Conservation (phyloP, 495 filamentous ascomycete species). For the Lindgomyces ingoldianus region DNA sequence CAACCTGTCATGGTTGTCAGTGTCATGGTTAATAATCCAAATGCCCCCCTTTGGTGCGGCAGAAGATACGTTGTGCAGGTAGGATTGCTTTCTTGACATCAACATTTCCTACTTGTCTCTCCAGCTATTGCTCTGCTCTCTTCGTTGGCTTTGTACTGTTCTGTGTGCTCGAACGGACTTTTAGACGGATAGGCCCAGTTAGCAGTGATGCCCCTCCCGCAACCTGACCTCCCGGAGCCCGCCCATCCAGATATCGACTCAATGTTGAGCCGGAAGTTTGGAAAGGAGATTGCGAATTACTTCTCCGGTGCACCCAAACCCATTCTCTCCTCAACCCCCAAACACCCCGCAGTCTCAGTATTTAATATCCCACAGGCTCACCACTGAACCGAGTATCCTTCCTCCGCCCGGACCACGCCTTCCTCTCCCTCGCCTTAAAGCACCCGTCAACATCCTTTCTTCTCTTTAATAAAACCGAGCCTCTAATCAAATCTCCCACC, state of each 20-base stretch:
- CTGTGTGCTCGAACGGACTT: not conserved
- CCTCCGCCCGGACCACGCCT: conserved; percentile 73
- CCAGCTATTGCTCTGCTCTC: conserved; percentile 3
- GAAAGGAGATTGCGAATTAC: conserved; percentile 90
- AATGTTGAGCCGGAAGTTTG: conserved; percentile 84
- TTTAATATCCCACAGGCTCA: conserved; percentile 53
- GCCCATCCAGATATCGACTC: conserved; percentile 70
- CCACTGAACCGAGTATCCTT: conserved; percentile 82
- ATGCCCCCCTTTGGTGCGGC: not conserved
- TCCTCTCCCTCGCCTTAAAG: conserved; percentile 73
- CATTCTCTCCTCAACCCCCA: not conserved
- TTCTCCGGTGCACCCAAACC: conserved; percentile 66
- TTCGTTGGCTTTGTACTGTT: too few species aligned
- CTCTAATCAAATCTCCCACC: conserved; percentile 62
- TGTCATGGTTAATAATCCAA: conserved; percentile 26
- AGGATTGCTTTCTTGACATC: not conserved
- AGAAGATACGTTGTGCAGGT: not conserved
- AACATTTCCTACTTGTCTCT: not conserved
- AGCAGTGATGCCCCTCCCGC: conserved; percentile 25
- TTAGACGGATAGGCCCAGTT: not conserved
- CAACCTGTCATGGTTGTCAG: not conserved
- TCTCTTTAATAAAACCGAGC: conserved; percentile 75
- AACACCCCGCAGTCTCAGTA: too few species aligned
- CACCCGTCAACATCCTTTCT: conserved; percentile 73
- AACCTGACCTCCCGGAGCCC: conserved; percentile 54